Evolutionary conservation across 768 basidiomycete genomes (phyloP).

Genomic region (Tubosaeta brunneosetosa): DNA sequence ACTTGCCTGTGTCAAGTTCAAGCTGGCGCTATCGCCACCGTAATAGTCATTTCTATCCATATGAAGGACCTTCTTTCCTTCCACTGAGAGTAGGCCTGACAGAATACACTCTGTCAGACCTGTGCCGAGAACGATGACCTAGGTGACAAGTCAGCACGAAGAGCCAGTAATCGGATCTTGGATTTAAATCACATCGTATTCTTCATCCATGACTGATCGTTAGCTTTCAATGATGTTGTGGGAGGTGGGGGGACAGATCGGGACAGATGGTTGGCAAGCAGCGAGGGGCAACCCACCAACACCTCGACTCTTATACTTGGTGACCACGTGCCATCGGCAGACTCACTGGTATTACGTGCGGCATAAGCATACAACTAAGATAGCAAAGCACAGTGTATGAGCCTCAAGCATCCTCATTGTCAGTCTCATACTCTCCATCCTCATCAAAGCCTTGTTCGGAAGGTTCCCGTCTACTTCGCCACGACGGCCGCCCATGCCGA

Average conservation of each 20-base stretch:
- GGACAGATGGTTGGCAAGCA: conserved; percentile 14
- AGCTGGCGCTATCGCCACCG: conserved; percentile 92
- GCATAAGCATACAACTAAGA: conserved; percentile 1
- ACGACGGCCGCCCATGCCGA: conserved; percentile 22
- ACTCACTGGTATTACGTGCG: conserved; percentile 8
- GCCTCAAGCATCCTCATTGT: conserved; percentile 9
- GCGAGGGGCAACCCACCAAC: conserved; percentile 2
- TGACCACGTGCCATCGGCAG: conserved; percentile 23
- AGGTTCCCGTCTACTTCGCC: conserved; percentile 15
- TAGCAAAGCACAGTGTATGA: conserved; percentile 1
- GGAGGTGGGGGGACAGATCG: conserved; percentile 1
- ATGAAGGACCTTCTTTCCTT: conserved; percentile 99
- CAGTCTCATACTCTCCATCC: conserved; percentile 21
- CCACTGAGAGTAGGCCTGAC: conserved; percentile 96
- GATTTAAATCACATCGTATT: conserved; percentile 74
- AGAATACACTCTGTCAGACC: conserved; percentile 98
- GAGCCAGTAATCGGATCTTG: conserved; percentile 12
- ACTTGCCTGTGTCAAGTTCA: conserved; percentile 93
- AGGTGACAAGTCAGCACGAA: conserved; percentile 15
- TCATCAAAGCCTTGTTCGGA: conserved; percentile 9
- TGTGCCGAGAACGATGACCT: conserved; percentile 93
- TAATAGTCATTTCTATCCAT: conserved; percentile 99
- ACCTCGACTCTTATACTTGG: conserved; percentile 23
- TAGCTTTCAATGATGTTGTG: conserved; percentile 12
- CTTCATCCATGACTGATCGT: conserved; percentile 83